Conservation (phyloP, 2,329 filamentous ascomycete species). For the Parastagonospora nodorum region DNA sequence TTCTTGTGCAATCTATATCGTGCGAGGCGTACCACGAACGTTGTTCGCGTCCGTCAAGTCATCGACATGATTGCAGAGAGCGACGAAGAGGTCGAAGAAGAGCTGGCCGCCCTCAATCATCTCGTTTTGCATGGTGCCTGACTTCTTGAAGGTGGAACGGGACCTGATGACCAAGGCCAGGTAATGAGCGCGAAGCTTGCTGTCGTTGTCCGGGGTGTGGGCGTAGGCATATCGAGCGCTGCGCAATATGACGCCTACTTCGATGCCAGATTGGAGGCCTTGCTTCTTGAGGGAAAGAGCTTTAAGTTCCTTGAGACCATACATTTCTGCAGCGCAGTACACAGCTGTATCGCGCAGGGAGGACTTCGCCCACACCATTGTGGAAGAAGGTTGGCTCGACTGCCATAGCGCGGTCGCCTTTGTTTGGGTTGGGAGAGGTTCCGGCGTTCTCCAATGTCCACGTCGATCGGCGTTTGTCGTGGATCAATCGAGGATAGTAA, state of each 20-base stretch:
- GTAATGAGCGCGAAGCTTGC: slow-evolving; percentile 92
- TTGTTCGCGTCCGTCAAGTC: slow-evolving; percentile 82
- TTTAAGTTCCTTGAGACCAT: slow-evolving; percentile 91
- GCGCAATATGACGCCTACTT: slow-evolving; percentile 87
- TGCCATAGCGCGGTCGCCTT: slow-evolving; percentile 60
- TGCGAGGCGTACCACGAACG: slow-evolving; percentile 33
- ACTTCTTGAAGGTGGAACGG: slow-evolving; percentile 96
- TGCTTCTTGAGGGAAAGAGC: slow-evolving; percentile 90
- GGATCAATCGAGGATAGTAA: slow-evolving; percentile 88
- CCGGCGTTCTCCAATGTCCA: slow-evolving; percentile 83
- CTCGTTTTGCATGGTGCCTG: slow-evolving; percentile 97
- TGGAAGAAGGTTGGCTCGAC: slow-evolving; percentile 80
- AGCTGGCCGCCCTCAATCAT: slow-evolving; percentile 62
- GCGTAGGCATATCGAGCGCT: slow-evolving; percentile 95
- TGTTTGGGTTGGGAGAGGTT: slow-evolving; percentile 60
- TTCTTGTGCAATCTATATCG: slow-evolving; percentile 28
- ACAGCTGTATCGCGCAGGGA: slow-evolving; percentile 92
- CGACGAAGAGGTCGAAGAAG: slow-evolving; percentile 98
- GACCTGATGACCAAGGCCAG: slow-evolving; percentile 96
- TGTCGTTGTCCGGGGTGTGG: slow-evolving; percentile 92
- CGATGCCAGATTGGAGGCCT: slow-evolving; percentile 88
- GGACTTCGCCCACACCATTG: slow-evolving; percentile 71
- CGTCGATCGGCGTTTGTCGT: slow-evolving; percentile 82
- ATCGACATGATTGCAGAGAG: slow-evolving; percentile 97
- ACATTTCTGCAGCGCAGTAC: slow-evolving; percentile 90